Evolutionary conservation across 2,329 filamentous ascomycete species (phyloP), one percentile per base, ranked within the genome.

Genomic region (Madurella mycetomatis): DNA sequence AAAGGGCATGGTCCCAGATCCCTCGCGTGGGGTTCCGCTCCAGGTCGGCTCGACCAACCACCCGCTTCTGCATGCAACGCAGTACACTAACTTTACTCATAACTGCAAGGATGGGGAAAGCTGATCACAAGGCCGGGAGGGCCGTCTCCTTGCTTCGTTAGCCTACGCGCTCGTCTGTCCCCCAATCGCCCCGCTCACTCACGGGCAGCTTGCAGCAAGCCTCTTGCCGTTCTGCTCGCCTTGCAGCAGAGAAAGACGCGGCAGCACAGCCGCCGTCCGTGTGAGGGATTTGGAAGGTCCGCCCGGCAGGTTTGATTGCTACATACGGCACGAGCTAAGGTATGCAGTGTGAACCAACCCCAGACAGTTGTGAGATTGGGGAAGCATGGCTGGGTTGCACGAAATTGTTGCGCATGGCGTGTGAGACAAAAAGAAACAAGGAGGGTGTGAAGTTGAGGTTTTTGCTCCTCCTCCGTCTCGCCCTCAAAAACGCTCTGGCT

Each of bases 211-310:
- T 42, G 53, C 53, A 58, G 53, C 53, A 54, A 49, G 51, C 51
- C 56, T 53, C 53, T 53, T 55, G 53, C 56, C 53, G n/a, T 51
- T 58, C 49, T 58, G 49, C n/a, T 49, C 52, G 47, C 40, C 47
- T 17, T 58, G 56, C 56, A 58, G 50, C 46, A 48, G 7, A 25
- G 4, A 25, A 25, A 25, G 25, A 25, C 25, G 12, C 17, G 40
- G 42, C 52, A 44, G 52, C 55, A 17, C 30, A 37, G 47, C 53
- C 19, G 51, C 42, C 39, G 16, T 15, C 53, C 41, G 39, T 18
- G 31, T 50, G 47, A 49, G 47, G 50, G 41, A 47, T 53, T 55
- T 47, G 51, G 30, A 18, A 31, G 32, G 41, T 16, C 39, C 48
- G 16, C 11, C 25, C 31, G 18, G 34, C 11, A 37, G 4, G 2